Base-by-base conservation (phyloP, 495 filamentous ascomycete genomes). In the Hyaloscypha variabilis region DNA sequence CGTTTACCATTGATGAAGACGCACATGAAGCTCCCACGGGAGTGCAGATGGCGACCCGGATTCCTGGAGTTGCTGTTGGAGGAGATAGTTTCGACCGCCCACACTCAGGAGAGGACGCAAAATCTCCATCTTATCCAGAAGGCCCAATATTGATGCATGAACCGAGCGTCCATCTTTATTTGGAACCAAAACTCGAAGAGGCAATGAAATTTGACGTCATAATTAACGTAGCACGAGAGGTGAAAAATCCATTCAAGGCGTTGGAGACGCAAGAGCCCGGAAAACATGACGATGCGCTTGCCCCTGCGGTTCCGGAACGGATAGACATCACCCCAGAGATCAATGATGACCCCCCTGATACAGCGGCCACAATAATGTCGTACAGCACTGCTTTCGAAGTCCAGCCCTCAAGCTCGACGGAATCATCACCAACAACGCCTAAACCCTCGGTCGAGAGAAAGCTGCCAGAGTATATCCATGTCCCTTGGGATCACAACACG, bases 401-500 rank as follows among this genome's bases (percentile, higher is more conserved):
- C 57, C 77, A 75, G 53, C 76, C 73, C 56, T 75, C 10, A 74
- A 76, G 31, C 26, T 59, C 71, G 51, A 34, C 71, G 62, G 64
- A 77, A 77, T 68, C 82, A 73, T 59, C 73, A n/a, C 83, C 85
- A 6, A 84, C 82, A 11, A 89, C 87, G 1, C 89, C 90, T 2
- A 88, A 83, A 72, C 78, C 71, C n/a, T 75, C 26, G 1, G 31
- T 73, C 10, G 79, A 77, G 49, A 64, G 75, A 28, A 77, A 80
- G 19, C 77, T 86, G 26, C 95, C 95, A 2, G 95, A 99, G 74
- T 99, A 99, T 73, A 88, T 98, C 58, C 95, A 99, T 73, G 90
- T 99, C 54, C 89, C 87, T 3, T 99, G 95, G 95, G 96, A 99
- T 68, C 95, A 99, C 77, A 97, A 98, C 71, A 97, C 94, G 0